Base-by-base conservation (phyloP, 208 protist species). In the Trypanosoma lewisi region DNA sequence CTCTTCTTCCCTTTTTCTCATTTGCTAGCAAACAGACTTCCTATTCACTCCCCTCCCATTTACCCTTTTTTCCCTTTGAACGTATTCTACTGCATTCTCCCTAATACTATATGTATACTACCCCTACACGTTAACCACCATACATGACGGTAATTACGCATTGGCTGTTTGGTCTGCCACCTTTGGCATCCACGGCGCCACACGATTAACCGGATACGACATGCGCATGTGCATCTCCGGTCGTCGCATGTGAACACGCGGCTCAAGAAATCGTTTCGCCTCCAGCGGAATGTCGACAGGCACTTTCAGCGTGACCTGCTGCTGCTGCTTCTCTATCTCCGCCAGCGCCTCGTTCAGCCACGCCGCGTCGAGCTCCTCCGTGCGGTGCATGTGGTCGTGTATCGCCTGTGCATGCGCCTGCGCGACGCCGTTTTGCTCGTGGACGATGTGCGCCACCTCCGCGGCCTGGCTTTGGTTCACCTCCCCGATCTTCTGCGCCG, bases 161-260 rank as follows among this genome's bases (percentile, higher is more conserved):
- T 95, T 95, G 8, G 84, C 81, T 8, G 72, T 79, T 66, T 90
- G 81, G 36, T 93, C 85, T 14, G 76, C 75, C 30, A 77, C 56
- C 80, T 90, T 91, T 36, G 85, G 77, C 87, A 96, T 91, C 89
- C 89, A 96, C 33, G 89, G 89, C 8, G 89, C 89, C n/a, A 77
- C 77, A 48, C 85, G 85, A 70, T 91, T 93, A 27, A 93, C 83
- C 4, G 85, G 89, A 67, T 93, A 93, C 4, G 89, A 93, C 77
- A 86, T 85, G 41, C 85, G 79, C 78, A 91, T 87, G 71, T 93
- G 89, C 83, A 95, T 91, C 73, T 93, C 85, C 2, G 89, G 89
- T 14, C 83, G 72, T 33, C 89, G 86, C 82, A 92, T 87, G 70
- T 90, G 77, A 63, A 96, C 89, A 58, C 89, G 89, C 47, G 89